Conservation (phyloP, 2,329 filamentous ascomycete genomes). For the Cylindrodendrum hubeiense region DNA sequence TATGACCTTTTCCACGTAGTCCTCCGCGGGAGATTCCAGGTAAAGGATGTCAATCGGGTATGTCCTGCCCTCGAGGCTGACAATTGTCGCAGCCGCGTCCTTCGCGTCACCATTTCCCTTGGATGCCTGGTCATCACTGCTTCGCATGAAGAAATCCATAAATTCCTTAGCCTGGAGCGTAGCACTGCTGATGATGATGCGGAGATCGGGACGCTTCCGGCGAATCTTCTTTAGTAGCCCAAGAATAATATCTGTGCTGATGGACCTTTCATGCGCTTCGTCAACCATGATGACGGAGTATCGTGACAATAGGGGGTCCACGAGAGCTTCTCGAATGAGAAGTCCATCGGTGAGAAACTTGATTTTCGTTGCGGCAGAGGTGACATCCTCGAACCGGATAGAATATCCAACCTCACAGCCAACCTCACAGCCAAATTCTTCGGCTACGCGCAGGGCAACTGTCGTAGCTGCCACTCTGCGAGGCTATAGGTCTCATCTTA, state of each 20-base stretch:
- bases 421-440: conserved; percentile 87
- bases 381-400: conserved; percentile 92
- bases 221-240: conserved; percentile 92
- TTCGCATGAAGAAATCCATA: conserved; percentile 76
- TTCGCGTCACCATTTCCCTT: conserved; percentile 46
- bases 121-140: conserved; percentile 51
- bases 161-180: conserved; percentile 93
- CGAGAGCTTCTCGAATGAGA: conserved; percentile 89
- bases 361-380: conserved; percentile 85
- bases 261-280: conserved; percentile 93
- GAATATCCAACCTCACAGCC: conserved; percentile 95
- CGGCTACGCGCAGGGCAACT: conserved; percentile 87
- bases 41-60: conserved; percentile 92
- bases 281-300: conserved; percentile 99
- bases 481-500: conserved; percentile 67
- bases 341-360: conserved; percentile 97
- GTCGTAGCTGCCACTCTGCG: conserved; percentile 91
- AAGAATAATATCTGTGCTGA: conserved; percentile 91
- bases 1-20: conserved; percentile 88
- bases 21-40: conserved; percentile 80
- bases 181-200: conserved; percentile 92
- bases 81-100: conserved; percentile 63
- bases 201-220: conserved; percentile 82
- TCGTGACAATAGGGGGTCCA: conserved; percentile 89
- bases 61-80: conserved; percentile 88